Evolutionary conservation across 2,329 filamentous ascomycete genomes (phyloP).

Genomic region (Alternaria sp.): DNA sequence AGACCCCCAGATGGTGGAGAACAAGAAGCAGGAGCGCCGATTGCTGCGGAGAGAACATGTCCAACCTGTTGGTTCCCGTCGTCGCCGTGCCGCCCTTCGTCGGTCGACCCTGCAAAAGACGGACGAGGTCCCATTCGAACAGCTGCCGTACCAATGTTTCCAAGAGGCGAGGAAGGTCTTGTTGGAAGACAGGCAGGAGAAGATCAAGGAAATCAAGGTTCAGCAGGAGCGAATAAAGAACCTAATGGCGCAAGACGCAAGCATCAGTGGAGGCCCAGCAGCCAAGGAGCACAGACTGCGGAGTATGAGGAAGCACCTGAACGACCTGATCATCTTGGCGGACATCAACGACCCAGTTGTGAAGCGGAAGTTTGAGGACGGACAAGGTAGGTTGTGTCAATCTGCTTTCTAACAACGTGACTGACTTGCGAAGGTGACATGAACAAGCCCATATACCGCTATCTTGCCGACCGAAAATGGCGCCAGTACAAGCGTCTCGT

Average conservation of each 20-base stretch:
- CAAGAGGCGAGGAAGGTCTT: conserved; percentile 91
- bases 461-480: conserved; percentile 89
- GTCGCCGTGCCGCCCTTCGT: conserved; percentile 67
- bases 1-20: conserved; percentile 42
- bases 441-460: conserved; percentile 94
- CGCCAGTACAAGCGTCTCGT: conserved; percentile 79
- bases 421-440: conserved; percentile 74
- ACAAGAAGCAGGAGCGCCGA: conserved; percentile 65
- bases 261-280: conserved; percentile 66
- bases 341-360: conserved; percentile 95
- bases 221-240: conserved; percentile 73
- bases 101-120: conserved; percentile 57
- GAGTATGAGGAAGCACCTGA: conserved; percentile 74
- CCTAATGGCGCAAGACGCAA: conserved; percentile 65
- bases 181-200: conserved; percentile 78
- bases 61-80: conserved; percentile 80
- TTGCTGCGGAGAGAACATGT: conserved; percentile 70
- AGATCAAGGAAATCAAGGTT: conserved; percentile 73
- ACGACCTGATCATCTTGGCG: conserved; percentile 83
- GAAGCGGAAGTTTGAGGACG: conserved; percentile 93
- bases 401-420: not conserved
- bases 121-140: conserved; percentile 82
- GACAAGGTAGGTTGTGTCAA: conserved; percentile 68
- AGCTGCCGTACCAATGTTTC: conserved; percentile 96
- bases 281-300: conserved; percentile 71